Conservation (phyloP, 768 basidiomycete species). For the Rubroboletus pulcherrimus region DNA sequence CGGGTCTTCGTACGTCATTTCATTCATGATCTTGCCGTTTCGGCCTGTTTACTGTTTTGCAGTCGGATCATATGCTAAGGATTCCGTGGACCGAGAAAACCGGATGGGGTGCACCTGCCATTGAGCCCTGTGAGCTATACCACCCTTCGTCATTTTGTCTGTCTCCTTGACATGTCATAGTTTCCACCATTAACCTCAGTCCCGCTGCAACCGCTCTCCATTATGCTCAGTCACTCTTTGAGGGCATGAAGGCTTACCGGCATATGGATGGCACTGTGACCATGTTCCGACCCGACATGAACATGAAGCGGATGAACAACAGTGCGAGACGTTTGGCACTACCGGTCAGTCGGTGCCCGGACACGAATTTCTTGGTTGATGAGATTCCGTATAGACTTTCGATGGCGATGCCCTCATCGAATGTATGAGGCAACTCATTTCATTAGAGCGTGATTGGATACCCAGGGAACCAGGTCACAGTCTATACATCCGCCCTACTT, state of each 20-base stretch:
- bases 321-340: constrained; percentile 76
- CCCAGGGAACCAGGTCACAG: constrained; percentile 85
- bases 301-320: constrained; percentile 93
- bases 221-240: constrained; percentile 89
- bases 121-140: constrained; percentile 68
- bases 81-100: constrained; percentile 64
- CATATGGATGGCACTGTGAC: constrained; percentile 67
- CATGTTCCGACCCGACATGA: constrained; percentile 94
- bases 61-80: constrained; percentile 88
- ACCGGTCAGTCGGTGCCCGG: constrained; percentile 46
- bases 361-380: constrained; percentile 1
- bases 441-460: constrained; percentile 86
- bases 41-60: constrained; percentile 7
- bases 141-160: neutral
- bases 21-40: constrained; percentile 1
- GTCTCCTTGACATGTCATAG: constrained; percentile 15
- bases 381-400: constrained; percentile 52
- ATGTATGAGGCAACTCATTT: constrained; percentile 83
- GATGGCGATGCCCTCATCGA: constrained; percentile 68
- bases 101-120: constrained; percentile 83
- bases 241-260: constrained; percentile 93
- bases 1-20: constrained; percentile 65
- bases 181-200: constrained; percentile 20
- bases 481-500: constrained; percentile 83
- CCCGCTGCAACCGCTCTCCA: constrained; percentile 71